Evolutionary conservation across 2,329 filamentous ascomycete species (phyloP), one percentile per base, ranked within the genome.

Genomic region (Aureobasidium melanogenum): DNA sequence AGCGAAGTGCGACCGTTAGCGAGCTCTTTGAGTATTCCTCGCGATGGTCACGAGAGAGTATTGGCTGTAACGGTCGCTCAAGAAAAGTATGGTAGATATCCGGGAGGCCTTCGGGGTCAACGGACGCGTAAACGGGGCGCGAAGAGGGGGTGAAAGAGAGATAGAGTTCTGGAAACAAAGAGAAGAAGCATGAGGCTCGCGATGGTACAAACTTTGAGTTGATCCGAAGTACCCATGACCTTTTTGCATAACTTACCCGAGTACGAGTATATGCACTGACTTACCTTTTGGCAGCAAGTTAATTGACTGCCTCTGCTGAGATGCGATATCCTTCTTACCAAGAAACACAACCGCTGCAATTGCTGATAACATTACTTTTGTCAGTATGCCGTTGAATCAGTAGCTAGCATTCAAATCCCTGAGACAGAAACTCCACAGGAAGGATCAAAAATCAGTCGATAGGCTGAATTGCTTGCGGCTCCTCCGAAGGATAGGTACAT

Each of bases 11-110:
- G 26, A 44, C 34, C 44, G 56, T 59, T 50, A 24, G 26, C 43
- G 38, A 57, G 47, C 54, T 48, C 24, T 32, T 34, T 32, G 34
- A 38, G 55, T 24, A 38, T 50, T 50, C 43, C 56, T 59, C 44
- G 41, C 56, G 36, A 50, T 48, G 56, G 56, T 59, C 56, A 59
- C 44, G 56, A 59, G 56, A 22, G 32, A 50, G 39, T 59, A 48
- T 59, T 48, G 56, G 56, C 15, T 22, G 22, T 19, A 59, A 59
- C 56, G 56, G 56, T 59, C 56, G 56, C 44, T 59, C 56, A 41
- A 41, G 56, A 12, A 59, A 36, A 47, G 54, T 47, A 46, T 57
- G 54, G 54, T 57, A 57, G 39, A 46, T 36, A n/a, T 19, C 44
- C 54, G 38, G 54, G 8, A 24, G 30, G 36, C 28, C 39, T 30